Conservation (phyloP, 225 moss, liverwort and hornwort genomes). For the Marchantia polymorpha region DNA sequence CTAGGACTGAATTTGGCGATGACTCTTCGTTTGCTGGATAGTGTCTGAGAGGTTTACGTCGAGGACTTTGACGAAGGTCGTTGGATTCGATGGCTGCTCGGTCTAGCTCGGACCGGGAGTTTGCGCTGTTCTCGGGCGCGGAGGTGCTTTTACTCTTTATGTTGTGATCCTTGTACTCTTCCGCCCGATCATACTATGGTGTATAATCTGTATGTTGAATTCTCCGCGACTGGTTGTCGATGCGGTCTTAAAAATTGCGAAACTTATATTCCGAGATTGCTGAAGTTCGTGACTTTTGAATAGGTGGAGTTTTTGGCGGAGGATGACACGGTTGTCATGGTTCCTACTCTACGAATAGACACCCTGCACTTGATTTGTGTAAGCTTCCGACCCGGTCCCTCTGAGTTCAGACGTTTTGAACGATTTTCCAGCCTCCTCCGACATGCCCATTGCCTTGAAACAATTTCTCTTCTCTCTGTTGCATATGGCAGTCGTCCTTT, state of each 20-base stretch:
- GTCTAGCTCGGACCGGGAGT: conserved; percentile 31
- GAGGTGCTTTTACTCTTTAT: conserved; percentile 30
- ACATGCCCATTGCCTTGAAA: no score
- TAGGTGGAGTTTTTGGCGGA: conserved; percentile 97
- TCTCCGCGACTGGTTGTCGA: not conserved
- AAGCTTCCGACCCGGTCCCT: conserved; percentile 12
- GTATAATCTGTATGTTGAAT: not conserved
- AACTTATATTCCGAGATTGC: not conserved
- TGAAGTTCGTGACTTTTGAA: not conserved
- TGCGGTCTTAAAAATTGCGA: not conserved
- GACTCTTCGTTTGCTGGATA: no score
- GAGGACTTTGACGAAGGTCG: no score
- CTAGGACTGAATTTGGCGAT: no score
- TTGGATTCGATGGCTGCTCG: conserved; percentile 55
- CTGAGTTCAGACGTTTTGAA: not conserved
- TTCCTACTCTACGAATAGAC: conserved; percentile 94
- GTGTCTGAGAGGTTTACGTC: no score
- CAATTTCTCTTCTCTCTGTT: no score
- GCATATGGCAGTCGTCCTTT: no score
- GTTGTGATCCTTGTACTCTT: not conserved
- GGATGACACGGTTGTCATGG: conserved; percentile 73
- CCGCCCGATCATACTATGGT: no score
- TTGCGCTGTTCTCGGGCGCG: conserved; percentile 57
- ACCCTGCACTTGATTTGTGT: conserved; percentile 88
- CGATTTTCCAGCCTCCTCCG: not conserved